Base-by-base conservation (phyloP, 805 yeast species). In the Myxozyma nipponensis region DNA sequence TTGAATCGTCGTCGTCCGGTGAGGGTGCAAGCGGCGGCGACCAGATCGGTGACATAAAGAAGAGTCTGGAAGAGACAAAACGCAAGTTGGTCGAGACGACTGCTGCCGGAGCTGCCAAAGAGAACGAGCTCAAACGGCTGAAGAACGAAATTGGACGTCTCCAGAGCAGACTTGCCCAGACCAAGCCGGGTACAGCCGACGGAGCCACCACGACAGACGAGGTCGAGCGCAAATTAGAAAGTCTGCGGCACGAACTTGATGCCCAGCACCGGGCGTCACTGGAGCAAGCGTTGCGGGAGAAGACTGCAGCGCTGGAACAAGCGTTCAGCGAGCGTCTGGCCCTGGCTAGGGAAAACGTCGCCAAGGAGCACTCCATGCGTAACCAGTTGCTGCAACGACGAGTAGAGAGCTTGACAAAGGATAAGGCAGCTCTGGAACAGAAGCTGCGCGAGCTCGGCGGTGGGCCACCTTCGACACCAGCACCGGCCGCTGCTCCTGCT, bases 351-450 rank as follows among this genome's bases (percentile, higher is more conserved):
- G 69, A 71, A 46, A 76, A 77, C 23, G 75, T 78, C 39, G 77
- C 77, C 44, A 77, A 79, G 62, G 81, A 81, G 60, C 75, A 74
- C 42, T 83, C 77, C 52, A 75, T 84, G 65, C 77, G 81, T 58
- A 73, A 75, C 49, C 77, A 74, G 51, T 75, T 83, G 65, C 69
- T 79, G 58, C 76, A 74, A 58, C 72, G 72, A 56, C 81, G 77
- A 63, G 68, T 78, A n/a, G 80, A 76, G 39, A 74, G 74, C 45
- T 69, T 77, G 25, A 80, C 77, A 52, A 68, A 65, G 42, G 72
- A 73, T 30, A 68, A 61, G 49, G 42, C 18, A 19, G 57, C 48
- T 18, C 36, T 40, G 22, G 52, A 52, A 48, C 35, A 43, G 44
- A 39, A 54, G 38, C 50, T 13, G 62, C 63, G 41, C 42, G 64